Conservation (phyloP, 495 filamentous ascomycete genomes). For the Penicillium manginii region DNA sequence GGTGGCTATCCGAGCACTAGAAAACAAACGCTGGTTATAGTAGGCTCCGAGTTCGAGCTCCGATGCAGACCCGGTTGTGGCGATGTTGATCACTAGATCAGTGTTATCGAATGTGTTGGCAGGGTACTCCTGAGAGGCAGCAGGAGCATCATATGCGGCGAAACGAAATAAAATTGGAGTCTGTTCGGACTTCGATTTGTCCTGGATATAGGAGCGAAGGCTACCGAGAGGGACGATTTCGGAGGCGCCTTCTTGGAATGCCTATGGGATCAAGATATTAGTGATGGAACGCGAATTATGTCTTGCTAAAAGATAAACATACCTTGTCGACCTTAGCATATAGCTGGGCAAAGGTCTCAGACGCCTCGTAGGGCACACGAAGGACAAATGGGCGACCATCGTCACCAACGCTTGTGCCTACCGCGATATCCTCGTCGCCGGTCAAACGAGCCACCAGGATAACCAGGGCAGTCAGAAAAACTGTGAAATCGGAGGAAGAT, state of each 20-base stretch:
- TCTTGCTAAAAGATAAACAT: conserved; percentile 2
- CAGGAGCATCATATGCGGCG: conserved; percentile 53
- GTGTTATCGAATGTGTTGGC: conserved; percentile 50
- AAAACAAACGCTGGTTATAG: conserved; percentile 57
- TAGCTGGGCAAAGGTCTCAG: conserved; percentile 47
- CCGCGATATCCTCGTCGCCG: conserved; percentile 57
- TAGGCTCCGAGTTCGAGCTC: conserved; percentile 48
- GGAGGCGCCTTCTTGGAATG: conserved; percentile 46
- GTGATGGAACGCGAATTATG: not conserved
- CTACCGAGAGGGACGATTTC: conserved; percentile 52
- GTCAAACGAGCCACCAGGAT: conserved; percentile 54
- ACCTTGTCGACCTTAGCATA: conserved; percentile 53
- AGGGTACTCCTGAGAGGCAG: conserved; percentile 50
- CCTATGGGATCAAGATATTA: conserved; percentile 22
- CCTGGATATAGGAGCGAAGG: conserved; percentile 50
- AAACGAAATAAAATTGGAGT: conserved; percentile 51
- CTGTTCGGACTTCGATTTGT: conserved; percentile 46
- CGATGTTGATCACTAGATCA: conserved; percentile 52
- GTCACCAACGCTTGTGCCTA: conserved; percentile 49
- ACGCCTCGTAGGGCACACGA: conserved; percentile 42
- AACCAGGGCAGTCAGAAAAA: conserved; percentile 51
- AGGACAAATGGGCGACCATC: conserved; percentile 55
- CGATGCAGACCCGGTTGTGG: conserved; percentile 28
- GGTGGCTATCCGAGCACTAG: conserved; percentile 48
- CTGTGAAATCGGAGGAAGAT: conserved; percentile 46